Percentiles rank a stretch among this genome's conserved stretches.
These are phyloP conservation scores for Mercurialis annua DNA, from an alignment of 345 rosid species.

Conservation along the genomic window DNA sequence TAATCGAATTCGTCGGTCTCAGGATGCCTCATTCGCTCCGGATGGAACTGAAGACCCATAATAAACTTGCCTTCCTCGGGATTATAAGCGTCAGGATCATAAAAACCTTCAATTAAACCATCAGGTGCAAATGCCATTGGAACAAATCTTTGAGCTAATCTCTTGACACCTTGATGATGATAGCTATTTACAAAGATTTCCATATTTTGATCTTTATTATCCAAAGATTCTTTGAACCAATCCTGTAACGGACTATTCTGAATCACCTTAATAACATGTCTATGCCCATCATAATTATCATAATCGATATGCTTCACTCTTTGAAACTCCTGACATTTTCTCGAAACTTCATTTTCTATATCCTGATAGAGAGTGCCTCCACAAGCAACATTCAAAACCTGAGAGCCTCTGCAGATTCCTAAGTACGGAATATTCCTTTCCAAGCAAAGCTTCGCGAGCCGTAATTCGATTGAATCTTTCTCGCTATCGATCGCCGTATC, in stretches of 20 bases:
- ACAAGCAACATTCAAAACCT: slow-evolving; percentile 77
- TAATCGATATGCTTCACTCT: slow-evolving; percentile 63
- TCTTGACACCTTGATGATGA: slow-evolving; percentile 89
- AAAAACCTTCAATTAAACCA: slow-evolving; percentile 85
- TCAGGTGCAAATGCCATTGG: slow-evolving; percentile 84
- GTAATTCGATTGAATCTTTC: slow-evolving; percentile 73
- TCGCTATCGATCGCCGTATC: slow-evolving; percentile 73
- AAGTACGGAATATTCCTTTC: slow-evolving; percentile 77
- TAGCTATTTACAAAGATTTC: slow-evolving; percentile 78
- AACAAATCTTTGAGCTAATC: slow-evolving; percentile 59
- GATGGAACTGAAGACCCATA: slow-evolving; percentile 89
- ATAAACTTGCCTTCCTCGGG: slow-evolving; percentile 76
- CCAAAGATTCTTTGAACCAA: slow-evolving; percentile 68
- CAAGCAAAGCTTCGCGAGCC: slow-evolving; percentile 73
- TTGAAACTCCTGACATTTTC: slow-evolving; percentile 23
- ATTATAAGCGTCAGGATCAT: slow-evolving; percentile 70
- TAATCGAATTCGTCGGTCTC: slow-evolving; percentile 60
- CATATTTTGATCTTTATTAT: slow-evolving; percentile 44
- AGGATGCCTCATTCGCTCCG: slow-evolving; percentile 68
- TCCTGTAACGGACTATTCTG: slow-evolving; percentile 56
- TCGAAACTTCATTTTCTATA: slow-evolving; percentile 53
- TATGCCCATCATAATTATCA: slow-evolving; percentile 68
- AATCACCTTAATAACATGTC: slow-evolving; percentile 56
- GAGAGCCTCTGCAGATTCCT: slow-evolving; percentile 86
- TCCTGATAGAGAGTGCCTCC: slow-evolving; percentile 84